Percentiles rank a stretch among this genome's conserved stretches.
phyloP scores from a whole-genome alignment of 106 monocot genomes.

The Allium cepa region DNA sequence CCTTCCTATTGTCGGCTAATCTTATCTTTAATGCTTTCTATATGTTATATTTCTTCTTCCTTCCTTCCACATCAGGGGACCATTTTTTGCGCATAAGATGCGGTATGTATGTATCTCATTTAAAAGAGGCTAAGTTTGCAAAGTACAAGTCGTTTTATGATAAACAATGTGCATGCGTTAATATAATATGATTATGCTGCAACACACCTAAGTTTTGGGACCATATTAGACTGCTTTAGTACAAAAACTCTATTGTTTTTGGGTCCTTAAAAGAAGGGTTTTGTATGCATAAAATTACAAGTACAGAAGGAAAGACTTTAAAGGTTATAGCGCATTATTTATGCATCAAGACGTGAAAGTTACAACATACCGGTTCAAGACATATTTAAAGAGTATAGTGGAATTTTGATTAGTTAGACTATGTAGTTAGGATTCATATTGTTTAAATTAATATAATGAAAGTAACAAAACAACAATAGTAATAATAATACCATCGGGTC shows the following conservation, averaged over 20 bases:
- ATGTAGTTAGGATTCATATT: background rate
- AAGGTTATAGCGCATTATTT: background rate
- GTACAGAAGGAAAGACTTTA: background rate
- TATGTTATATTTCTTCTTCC: background rate
- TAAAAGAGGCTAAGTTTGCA: conserved; percentile 1
- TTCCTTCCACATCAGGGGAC: background rate
- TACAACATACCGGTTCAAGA: background rate
- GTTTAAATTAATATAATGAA: too few relatives aligned
- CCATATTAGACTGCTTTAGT: background rate
- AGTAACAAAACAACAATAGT: too few relatives aligned
- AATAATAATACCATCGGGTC: too few relatives aligned
- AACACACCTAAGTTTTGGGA: conserved; percentile 1
- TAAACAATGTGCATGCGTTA: background rate
- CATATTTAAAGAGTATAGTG: background rate
- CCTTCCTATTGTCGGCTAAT: background rate
- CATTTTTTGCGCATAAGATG: background rate
- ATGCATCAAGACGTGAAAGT: conserved; percentile 4
- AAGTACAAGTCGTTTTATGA: background rate
- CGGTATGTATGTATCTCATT: background rate
- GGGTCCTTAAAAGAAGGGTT: conserved; percentile 3
- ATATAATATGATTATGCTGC: too few relatives aligned
- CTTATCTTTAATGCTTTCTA: background rate
- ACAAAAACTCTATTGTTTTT: background rate
- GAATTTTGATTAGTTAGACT: background rate
- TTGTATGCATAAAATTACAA: background rate